Conservation (phyloP, 441 rosid genomes). For the Populus hybrid region DNA sequence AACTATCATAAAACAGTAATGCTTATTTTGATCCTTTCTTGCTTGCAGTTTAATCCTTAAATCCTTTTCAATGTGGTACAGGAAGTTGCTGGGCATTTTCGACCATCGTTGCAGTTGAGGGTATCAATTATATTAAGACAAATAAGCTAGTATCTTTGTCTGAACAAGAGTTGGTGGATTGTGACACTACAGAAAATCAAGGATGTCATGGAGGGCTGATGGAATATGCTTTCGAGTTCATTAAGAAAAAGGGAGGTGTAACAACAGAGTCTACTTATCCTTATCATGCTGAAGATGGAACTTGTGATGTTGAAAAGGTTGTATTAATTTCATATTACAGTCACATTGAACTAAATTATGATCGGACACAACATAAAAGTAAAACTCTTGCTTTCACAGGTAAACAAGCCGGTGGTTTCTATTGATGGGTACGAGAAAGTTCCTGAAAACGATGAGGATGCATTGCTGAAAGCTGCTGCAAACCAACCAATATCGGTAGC, state of each 20-base stretch:
- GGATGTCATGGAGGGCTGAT: constrained; percentile 85
- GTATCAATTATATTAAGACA: too few species aligned
- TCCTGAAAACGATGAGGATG: constrained; percentile 63
- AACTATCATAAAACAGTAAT: background rate
- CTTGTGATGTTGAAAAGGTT: constrained; percentile 45
- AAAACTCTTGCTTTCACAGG: constrained; percentile 22
- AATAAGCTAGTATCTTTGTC: too few species aligned
- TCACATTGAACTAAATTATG: background rate
- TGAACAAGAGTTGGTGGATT: too few species aligned
- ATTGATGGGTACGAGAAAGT: constrained; percentile 78
- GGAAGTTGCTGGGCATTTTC: too few species aligned
- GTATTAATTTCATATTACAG: background rate
- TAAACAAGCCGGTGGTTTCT: constrained; percentile 46
- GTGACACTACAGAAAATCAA: constrained; percentile 9
- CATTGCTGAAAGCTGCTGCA: constrained; percentile 64
- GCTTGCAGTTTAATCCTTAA: constrained; percentile 35
- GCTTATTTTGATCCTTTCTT: background rate
- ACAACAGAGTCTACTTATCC: constrained; percentile 64
- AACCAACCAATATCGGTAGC: constrained; percentile 83
- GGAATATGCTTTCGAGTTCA: constrained; percentile 65
- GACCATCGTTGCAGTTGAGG: too few species aligned
- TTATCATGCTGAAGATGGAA: constrained; percentile 43
- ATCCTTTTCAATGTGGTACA: background rate
- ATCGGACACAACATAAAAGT: background rate
- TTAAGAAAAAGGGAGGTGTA: constrained; percentile 60